Evolutionary conservation across 1,284 basidiomycete species (phyloP), one percentile per base, ranked within the genome.

Genomic region (Ustilago trichophora): DNA sequence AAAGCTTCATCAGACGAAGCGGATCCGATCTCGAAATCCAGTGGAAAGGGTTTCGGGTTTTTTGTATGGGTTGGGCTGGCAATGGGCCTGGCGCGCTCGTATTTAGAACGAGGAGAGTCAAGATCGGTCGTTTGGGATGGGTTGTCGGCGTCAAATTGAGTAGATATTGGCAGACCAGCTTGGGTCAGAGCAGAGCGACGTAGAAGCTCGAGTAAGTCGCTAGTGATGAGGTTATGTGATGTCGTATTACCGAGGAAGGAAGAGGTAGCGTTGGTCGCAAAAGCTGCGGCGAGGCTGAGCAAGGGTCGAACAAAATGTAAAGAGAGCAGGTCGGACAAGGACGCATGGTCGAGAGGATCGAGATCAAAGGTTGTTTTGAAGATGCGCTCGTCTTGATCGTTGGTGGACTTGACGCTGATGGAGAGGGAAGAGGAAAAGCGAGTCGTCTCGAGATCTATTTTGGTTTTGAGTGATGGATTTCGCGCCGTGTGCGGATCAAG

Each of bases 291-390:
- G 21, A 50, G 58, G 3, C 32, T 24, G 26, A 62, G 49, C 16
- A 59, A 27, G 10, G 56, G 58, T 10, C 46, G 36, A n/a, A 62
- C 22, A 16, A 54, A 54, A 22, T 54, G 51, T 9, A 42, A 13
- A 1, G 58, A 54, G 19, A 50, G 24, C 40, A 62, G 18, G 15
- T 43, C 46, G 18, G 60, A 21, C 15, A 33, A 13, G 15, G 60
- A 31, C 8, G 60, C 38, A 15, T 57, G 60, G 22, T 55, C 50
- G 15, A 65, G 47, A 11, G 51, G 50, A 27, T 65, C 63, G 8
- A 65, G 55, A 32, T 65, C 63, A 32, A 65, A 65, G 3, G 63
- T 51, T 2, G 47, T 47, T 25, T 51, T 65, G 47, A 65, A 41
- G n/a, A 29, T 22, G 10, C 13, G 13, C 1, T 21, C 10, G 8